A percentile compares a stretch with the other conserved stretches of the same genome.
Conservation (phyloP, 768 basidiomycete genomes). For the Tricholoma furcatifolium region DNA sequence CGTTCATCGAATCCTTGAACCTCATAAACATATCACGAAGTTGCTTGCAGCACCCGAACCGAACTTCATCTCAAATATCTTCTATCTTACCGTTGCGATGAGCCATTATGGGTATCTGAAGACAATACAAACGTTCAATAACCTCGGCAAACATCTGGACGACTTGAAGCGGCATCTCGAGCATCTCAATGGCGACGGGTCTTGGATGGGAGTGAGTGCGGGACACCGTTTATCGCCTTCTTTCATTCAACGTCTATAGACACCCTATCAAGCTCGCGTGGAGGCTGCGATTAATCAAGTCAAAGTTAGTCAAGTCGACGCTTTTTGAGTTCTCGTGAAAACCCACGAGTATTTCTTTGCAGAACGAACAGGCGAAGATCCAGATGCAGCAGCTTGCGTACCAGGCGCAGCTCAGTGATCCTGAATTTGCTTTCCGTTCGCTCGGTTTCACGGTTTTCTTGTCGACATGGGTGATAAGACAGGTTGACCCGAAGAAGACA, state of each 20-base stretch:
- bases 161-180: slow-evolving; percentile 80
- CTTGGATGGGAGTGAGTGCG: slow-evolving; percentile 76
- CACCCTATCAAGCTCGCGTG: slow-evolving; percentile 70
- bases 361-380: slow-evolving; percentile 71
- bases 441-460: slow-evolving; percentile 87
- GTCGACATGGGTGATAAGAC: slow-evolving; percentile 91
- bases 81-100: slow-evolving; percentile 85
- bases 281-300: slow-evolving; percentile 75
- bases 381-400: slow-evolving; percentile 76
- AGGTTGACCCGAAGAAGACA: slow-evolving; percentile 75
- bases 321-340: neutral
- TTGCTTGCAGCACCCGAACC: slow-evolving; percentile 51
- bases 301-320: slow-evolving; percentile 48
- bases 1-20: slow-evolving; percentile 4
- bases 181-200: slow-evolving; percentile 68
- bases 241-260: slow-evolving; percentile 34
- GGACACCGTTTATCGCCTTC: neutral
- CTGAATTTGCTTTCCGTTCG: slow-evolving; percentile 74
- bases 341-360: neutral
- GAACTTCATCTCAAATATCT: slow-evolving; percentile 95
- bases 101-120: slow-evolving; percentile 87
- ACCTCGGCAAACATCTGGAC: slow-evolving; percentile 70
- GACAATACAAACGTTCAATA: slow-evolving; percentile 75
- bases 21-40: neutral
- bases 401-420: slow-evolving; percentile 84